Evolutionary conservation across 257 asterid genomes (phyloP), one percentile per base, ranked within the genome.

Genomic region (Perilla frutescens): DNA sequence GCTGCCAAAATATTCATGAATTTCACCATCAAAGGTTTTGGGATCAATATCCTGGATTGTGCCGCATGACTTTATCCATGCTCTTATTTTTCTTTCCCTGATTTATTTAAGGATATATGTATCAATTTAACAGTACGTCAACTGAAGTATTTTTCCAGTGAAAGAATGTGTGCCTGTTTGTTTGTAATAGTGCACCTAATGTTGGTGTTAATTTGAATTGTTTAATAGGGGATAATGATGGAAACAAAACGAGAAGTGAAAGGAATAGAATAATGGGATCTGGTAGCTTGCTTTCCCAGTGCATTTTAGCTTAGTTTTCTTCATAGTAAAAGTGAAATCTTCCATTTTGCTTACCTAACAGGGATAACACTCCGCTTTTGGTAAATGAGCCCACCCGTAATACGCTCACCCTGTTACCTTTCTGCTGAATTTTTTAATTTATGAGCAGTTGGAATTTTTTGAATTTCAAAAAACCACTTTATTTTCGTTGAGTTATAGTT

Each of bases 301-400:
- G 45, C 72, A 3, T 20, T 56, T 41, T 40, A 56, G 57, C 56
- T 69, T 29, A 20, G 57, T 15, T 39, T 39, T 14, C 34, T 20
- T 57, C 14, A 8, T n/a, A 29, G 29, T 14, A 48, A 32, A 7
- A 67, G 47, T 12, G 56, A 13, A 51, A 64, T 43, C 47, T 55
- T 45, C 44, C 71, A 58, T 15, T 67, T 67, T 66, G 37, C 50
- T 11, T 7, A 3, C 8, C 11, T 73, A 10, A 62, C 41, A 78
- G 43, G 60, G 71, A 40, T n/a, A 15, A 62, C 40, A 11, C 67
- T 15, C 47, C 34, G 29, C 45, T 34, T 68, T 48, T 47, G 12
- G 5, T 62, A 58, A 44, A 57, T 66, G 47, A 26, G n/a, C 53
- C 55, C 32, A 8, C 44, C 32, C 14, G 8, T 29, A 10, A 8